phyloP scores from a whole-genome alignment of 768 basidiomycete species.

The Leucosporidium yakuticum region DNA sequence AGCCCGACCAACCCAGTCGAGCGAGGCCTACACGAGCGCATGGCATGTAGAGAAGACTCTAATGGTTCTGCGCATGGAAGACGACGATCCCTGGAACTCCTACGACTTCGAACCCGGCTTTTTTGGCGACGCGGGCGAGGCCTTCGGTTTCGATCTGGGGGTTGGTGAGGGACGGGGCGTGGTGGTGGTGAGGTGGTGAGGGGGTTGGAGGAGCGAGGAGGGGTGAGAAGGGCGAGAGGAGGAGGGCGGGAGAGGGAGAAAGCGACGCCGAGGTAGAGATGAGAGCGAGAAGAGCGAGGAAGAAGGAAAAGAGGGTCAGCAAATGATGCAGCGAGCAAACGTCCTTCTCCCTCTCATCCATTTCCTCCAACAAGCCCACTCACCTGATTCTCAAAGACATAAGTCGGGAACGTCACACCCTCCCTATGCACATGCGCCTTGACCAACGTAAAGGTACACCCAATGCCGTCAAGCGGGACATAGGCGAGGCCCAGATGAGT shows the following conservation, averaged over 20 bases:
- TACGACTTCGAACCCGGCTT: constrained; percentile 20
- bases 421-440: constrained; percentile 27
- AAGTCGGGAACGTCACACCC: constrained; percentile 24
- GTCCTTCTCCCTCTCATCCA: background rate
- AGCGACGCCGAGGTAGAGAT: background rate
- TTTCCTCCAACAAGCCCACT: background rate
- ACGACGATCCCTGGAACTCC: constrained; percentile 17
- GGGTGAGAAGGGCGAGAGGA: background rate
- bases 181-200: too few species aligned
- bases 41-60: too few species aligned
- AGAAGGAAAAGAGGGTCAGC: background rate
- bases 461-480: constrained; percentile 27
- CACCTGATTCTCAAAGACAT: constrained; percentile 21
- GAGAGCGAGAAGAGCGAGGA: too few species aligned
- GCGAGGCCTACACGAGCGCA: too few species aligned
- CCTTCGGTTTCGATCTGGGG: constrained; percentile 23
- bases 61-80: constrained; percentile 21
- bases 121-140: constrained; percentile 17
- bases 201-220: background rate
- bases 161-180: too few species aligned
- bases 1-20: too few species aligned
- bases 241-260: background rate
- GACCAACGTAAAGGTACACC: constrained; percentile 24
- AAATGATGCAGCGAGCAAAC: background rate
- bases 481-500: constrained; percentile 20